These are phyloP conservation scores for Kalmanozyma brasiliensis DNA, from an alignment of 1,284 basidiomycete genomes.

Conservation along the genomic window DNA sequence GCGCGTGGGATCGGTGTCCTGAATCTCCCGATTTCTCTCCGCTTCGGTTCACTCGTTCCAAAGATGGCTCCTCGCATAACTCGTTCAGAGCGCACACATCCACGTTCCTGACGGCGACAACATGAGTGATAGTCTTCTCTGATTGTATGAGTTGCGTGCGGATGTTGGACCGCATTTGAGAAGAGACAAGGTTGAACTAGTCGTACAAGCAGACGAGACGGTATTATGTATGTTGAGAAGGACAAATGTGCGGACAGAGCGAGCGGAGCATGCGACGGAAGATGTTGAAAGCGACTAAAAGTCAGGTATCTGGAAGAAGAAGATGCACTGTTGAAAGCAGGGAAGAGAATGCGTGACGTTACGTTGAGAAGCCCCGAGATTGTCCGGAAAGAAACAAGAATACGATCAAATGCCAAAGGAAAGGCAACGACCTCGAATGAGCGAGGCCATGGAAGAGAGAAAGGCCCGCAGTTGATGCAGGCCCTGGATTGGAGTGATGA, in stretches of 20 bases:
- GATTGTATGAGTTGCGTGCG: constrained; percentile 40
- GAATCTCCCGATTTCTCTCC: background rate
- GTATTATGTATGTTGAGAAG: constrained; percentile 3
- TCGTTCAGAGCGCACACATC: background rate
- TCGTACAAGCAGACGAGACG: constrained; percentile 40
- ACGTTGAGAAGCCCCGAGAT: constrained; percentile 41
- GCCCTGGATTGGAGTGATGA: constrained; percentile 1
- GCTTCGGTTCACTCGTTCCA: too few species aligned
- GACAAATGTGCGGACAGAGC: constrained; percentile 18
- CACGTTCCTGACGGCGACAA: background rate
- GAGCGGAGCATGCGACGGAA: constrained; percentile 10
- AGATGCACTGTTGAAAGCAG: constrained; percentile 53
- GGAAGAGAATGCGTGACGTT: constrained; percentile 41
- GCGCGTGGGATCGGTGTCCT: constrained; percentile 1
- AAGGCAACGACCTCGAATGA: background rate
- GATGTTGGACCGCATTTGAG: constrained; percentile 52
- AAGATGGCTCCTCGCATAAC: too few species aligned
- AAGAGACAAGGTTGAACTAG: constrained; percentile 54
- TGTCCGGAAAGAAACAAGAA: constrained; percentile 31
- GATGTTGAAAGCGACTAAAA: constrained; percentile 12
- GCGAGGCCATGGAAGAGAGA: background rate
- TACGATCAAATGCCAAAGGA: constrained; percentile 14
- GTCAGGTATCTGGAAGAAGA: constrained; percentile 32
- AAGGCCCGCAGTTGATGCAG: constrained; percentile 45
- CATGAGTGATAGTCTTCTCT: constrained; percentile 9